phyloP scores from a whole-genome alignment of 768 basidiomycete genomes.

The Pulveroboletus sp. region DNA sequence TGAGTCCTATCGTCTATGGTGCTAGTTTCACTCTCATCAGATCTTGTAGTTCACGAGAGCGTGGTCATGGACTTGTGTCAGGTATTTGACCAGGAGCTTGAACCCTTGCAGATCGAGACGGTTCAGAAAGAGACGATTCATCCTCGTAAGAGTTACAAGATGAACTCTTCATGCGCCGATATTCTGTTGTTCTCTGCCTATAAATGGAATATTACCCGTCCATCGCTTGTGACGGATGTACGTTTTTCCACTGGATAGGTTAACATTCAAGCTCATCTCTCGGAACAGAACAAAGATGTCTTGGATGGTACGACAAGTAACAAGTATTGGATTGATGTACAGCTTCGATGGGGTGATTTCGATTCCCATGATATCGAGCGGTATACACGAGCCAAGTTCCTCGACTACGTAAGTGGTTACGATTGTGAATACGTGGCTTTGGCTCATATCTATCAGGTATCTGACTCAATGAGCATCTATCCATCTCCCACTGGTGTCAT shows the following conservation, averaged over 20 bases:
- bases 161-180: constrained; percentile 99
- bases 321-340: constrained; percentile 98
- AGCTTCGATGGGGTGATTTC: constrained; percentile 96
- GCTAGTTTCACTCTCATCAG: constrained; percentile 6
- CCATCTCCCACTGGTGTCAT: constrained; percentile 98
- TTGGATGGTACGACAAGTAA: constrained; percentile 97
- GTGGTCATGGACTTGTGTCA: constrained; percentile 97
- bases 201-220: constrained; percentile 98
- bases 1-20: constrained; percentile 37
- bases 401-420: constrained; percentile 76
- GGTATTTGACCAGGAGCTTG: constrained; percentile 98
- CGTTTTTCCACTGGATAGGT: constrained; percentile 23
- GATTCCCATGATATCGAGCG: constrained; percentile 99
- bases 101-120: constrained; percentile 97
- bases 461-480: constrained; percentile 98
- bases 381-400: constrained; percentile 97
- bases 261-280: constrained; percentile 4
- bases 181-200: constrained; percentile 95
- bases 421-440: not conserved
- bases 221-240: constrained; percentile 91
- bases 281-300: constrained; percentile 77
- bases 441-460: constrained; percentile 48
- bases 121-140: constrained; percentile 99
- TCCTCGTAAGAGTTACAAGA: constrained; percentile 99
- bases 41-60: constrained; percentile 70